phyloP scores from a whole-genome alignment of 2,329 filamentous ascomycete species.

The Alternaria novae-zelandiae region DNA sequence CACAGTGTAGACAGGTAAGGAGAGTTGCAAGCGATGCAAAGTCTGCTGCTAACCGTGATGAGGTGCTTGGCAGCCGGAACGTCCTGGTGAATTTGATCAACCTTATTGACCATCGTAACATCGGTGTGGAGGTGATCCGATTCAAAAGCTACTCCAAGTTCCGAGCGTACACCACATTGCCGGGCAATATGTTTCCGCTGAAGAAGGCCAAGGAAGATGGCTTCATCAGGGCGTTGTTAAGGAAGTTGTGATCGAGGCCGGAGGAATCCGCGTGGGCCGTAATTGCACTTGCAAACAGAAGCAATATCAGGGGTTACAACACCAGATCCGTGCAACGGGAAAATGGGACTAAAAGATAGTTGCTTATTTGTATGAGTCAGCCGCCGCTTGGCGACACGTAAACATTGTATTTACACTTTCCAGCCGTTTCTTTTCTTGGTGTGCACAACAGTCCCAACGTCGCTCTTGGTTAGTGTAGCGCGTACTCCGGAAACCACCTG shows the following conservation, averaged over 20 bases:
- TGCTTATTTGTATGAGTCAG: background rate
- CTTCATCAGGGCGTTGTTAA: constrained; percentile 27
- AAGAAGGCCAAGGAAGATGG: constrained; percentile 27
- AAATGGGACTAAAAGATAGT: background rate
- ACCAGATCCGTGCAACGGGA: background rate
- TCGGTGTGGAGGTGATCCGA: constrained; percentile 14
- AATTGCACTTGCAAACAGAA: background rate
- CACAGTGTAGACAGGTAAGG: constrained; percentile 20
- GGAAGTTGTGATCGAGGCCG: constrained; percentile 7
- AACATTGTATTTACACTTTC: background rate
- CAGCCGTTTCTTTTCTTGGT: background rate
- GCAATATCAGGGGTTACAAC: background rate
- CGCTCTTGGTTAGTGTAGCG: background rate
- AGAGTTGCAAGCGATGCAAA: background rate
- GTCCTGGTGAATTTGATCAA: constrained; percentile 29
- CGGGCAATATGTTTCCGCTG: constrained; percentile 7
- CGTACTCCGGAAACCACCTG: background rate
- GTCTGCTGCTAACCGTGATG: background rate
- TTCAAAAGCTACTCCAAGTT: constrained; percentile 19
- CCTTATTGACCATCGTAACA: constrained; percentile 25
- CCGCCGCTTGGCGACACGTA: background rate
- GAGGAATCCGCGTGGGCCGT: background rate
- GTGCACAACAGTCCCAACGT: background rate
- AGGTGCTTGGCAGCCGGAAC: constrained; percentile 16
- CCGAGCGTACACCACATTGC: constrained; percentile 18